Conservation (phyloP, 2,329 filamentous ascomycete genomes). For the Fonsecaea nubica region DNA sequence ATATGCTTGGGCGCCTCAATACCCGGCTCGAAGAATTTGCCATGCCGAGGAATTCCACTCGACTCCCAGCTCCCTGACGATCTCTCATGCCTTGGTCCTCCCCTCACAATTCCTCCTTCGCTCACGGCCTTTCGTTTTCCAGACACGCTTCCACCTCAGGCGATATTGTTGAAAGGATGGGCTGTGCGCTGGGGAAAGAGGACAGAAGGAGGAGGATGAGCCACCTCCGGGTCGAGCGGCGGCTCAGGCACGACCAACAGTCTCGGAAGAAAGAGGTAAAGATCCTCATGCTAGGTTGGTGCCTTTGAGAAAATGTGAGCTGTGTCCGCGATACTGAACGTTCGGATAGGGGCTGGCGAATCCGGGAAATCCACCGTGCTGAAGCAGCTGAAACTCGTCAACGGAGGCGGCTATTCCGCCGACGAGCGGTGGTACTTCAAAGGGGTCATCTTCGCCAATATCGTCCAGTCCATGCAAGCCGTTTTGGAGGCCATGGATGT, state of each 20-base stretch:
- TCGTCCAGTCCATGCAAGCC: constrained; percentile 72
- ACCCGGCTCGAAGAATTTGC: no score
- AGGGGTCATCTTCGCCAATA: constrained; percentile 75
- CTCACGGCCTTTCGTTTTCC: background rate
- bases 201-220: constrained; percentile 99
- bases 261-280: constrained; percentile 99
- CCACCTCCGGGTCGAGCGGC: constrained; percentile 99
- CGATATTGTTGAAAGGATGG: constrained; percentile 68
- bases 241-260: constrained; percentile 97
- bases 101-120: background rate
- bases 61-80: background rate
- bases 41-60: background rate
- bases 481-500: constrained; percentile 74
- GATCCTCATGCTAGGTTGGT: constrained; percentile 95
- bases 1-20: background rate
- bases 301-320: constrained; percentile 36
- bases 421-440: constrained; percentile 76
- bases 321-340: constrained; percentile 10
- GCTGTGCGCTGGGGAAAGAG: constrained; percentile 99
- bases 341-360: constrained; percentile 88
- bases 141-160: background rate
- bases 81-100: background rate
- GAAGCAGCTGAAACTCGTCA: constrained; percentile 99
- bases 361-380: constrained; percentile 93
- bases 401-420: constrained; percentile 96